A percentile compares a stretch with the other conserved stretches of the same genome.
These are phyloP conservation scores for Crucihimalaya himalaica DNA, from an alignment of 345 rosid species.

Conservation along the genomic window DNA sequence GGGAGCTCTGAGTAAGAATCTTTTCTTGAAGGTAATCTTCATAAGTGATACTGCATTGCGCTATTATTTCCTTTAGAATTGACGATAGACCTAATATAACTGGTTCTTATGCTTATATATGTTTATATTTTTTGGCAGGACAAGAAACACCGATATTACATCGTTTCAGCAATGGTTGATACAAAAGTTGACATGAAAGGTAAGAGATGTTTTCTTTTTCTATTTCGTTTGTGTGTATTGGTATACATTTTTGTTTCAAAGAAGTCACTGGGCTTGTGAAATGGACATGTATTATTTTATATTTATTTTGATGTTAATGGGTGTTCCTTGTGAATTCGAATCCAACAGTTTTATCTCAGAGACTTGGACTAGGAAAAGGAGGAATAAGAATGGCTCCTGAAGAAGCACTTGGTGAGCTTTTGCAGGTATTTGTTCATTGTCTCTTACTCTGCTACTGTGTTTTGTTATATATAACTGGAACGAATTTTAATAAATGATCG, in stretches of 20 bases:
- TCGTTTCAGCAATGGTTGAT: conserved; percentile 73
- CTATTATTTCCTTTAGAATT: too few species aligned
- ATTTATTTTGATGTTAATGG: conserved; percentile 37
- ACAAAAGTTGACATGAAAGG: conserved; percentile 91
- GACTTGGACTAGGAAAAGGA: conserved; percentile 96
- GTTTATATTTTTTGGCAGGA: conserved; percentile 53
- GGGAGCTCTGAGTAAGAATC: conserved; percentile 72
- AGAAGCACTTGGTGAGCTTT: conserved; percentile 76
- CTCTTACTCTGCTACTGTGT: not conserved
- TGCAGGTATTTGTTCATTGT: conserved; percentile 60
- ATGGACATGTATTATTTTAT: not conserved
- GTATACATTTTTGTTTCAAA: too few species aligned
- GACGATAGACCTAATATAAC: not conserved
- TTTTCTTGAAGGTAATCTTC: conserved; percentile 76
- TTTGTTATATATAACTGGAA: not conserved
- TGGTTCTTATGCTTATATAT: not conserved
- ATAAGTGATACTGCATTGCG: not conserved
- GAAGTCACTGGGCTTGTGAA: not conserved
- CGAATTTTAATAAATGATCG: not conserved
- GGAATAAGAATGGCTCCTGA: conserved; percentile 95
- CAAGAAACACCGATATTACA: conserved; percentile 77
- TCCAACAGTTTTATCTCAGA: conserved; percentile 80
- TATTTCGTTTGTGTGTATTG: not conserved
- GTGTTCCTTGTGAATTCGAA: conserved; percentile 42
- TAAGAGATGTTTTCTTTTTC: conserved; percentile 19